phyloP scores from a whole-genome alignment of 352 stramenopile species.

The Phytophthora fragariaefolia region DNA sequence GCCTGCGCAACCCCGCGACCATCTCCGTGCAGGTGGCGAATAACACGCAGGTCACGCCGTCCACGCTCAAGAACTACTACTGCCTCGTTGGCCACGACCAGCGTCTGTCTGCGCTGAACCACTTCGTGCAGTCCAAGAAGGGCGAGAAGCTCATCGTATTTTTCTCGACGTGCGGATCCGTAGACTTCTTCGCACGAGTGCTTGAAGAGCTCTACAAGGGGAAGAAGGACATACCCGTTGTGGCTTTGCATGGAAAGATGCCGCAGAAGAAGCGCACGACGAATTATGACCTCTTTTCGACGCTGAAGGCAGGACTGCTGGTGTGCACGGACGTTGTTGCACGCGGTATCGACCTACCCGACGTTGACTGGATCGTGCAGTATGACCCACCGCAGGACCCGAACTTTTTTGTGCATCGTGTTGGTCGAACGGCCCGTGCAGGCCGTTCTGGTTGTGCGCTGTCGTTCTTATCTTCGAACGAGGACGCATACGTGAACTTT shows the following conservation, averaged over 20 bases:
- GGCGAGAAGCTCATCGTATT: conserved; percentile 97
- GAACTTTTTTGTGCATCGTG: conserved; percentile 99
- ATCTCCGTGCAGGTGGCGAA: conserved; percentile 97
- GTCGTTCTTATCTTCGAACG: conserved; percentile 96
- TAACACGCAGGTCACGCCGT: conserved; percentile 78
- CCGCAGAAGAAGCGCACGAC: conserved; percentile 89
- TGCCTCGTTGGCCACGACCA: conserved; percentile 93
- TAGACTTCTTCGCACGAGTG: conserved; percentile 98
- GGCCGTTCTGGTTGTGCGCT: conserved; percentile 93
- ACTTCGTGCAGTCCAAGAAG: conserved; percentile 93
- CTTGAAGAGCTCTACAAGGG: conserved; percentile 81
- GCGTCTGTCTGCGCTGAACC: conserved; percentile 92
- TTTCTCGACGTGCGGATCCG: conserved; percentile 98
- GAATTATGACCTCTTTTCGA: conserved; percentile 80
- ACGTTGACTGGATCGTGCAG: conserved; percentile 99
- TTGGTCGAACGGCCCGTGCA: conserved; percentile 97
- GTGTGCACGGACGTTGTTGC: conserved; percentile 99
- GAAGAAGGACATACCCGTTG: conserved; percentile 51
- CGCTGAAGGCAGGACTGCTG: conserved; percentile 79
- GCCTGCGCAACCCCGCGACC: conserved; percentile 98
- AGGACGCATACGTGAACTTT: conserved; percentile 98
- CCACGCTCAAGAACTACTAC: conserved; percentile 95
- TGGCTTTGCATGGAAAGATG: conserved; percentile 95
- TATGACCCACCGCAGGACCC: conserved; percentile 97
- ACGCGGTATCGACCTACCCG: conserved; percentile 97